Evolutionary conservation across 2,329 filamentous ascomycete species (phyloP), one percentile per base, ranked within the genome.

Genomic region (Boeremia lycopersici): DNA sequence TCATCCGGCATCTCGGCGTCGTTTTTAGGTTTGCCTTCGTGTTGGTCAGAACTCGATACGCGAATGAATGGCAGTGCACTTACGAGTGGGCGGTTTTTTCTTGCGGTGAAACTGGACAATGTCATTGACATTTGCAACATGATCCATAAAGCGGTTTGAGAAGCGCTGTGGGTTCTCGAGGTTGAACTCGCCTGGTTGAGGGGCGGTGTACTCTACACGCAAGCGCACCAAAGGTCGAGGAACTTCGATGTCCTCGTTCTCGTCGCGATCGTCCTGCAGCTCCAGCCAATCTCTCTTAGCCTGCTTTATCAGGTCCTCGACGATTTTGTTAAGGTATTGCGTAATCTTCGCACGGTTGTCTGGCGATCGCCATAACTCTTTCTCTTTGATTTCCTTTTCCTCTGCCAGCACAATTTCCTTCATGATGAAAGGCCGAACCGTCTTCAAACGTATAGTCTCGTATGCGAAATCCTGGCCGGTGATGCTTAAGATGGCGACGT

Each of bases 111-210:
- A 98, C 68, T 93, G 89, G 0, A 99, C 87, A 0, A 99, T 91
- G 65, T 99, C 95, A 63, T 93, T 96, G 9, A 88, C 87, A 70
- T 99, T 99, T 55, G 95, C 95, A 1, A 99, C 93, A 68, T 86
- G 90, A n/a, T 87, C 89, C 1, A 89, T 83, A 64, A 98, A 99
- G 2, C 92, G 85, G 71, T 96, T 96, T 0, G 93, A 98, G 69
- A 98, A 97, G 8, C 95, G 87, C 72, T 98, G 95, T 0, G 95
- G 93, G 57, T 99, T 99, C 73, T 98, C 95, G 60, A 89, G 88
- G 63, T 98, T 90, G 67, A 91, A 99, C 31, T 86, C 85, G 12
- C 91, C 90, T 4, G 91, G 92, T 28, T 96, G 91, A 0, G 89
- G 89, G 0, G 92, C 87, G 0, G 90, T 89, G 62, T 91, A 95